Evolutionary conservation across 2,329 filamentous ascomycete species (phyloP).

Genomic region (Xylariaceae sp.): DNA sequence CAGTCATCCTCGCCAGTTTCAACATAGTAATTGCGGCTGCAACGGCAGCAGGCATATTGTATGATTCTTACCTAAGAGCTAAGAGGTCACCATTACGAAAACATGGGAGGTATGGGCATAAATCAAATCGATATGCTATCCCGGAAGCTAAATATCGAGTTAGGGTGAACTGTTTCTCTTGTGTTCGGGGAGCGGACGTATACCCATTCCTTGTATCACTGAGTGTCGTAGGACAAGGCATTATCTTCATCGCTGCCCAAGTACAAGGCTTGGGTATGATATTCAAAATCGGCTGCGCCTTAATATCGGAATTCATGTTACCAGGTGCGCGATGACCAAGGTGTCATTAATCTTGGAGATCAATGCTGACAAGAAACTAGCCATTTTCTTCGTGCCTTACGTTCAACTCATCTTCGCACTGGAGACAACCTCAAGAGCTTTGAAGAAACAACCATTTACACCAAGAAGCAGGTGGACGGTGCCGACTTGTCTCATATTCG

Average conservation of each 20-base stretch:
- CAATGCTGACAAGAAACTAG: conserved; percentile 38
- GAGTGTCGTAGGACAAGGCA: conserved; percentile 55
- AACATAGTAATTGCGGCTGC: conserved; percentile 56
- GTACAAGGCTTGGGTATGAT: conserved; percentile 50
- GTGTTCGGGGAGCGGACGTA: conserved; percentile 45
- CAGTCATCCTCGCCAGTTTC: conserved; percentile 58
- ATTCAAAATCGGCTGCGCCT: conserved; percentile 48
- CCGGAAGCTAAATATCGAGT: conserved; percentile 16
- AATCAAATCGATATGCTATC: conserved; percentile 4
- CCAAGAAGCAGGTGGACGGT: conserved; percentile 58
- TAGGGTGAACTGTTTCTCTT: conserved; percentile 34
- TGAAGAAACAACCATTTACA: conserved; percentile 53
- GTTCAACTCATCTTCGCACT: conserved; percentile 62
- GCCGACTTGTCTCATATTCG: conserved; percentile 49
- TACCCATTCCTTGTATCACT: conserved; percentile 55
- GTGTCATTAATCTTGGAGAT: neutral
- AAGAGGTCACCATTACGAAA: conserved; percentile 37
- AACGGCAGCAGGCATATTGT: conserved; percentile 53
- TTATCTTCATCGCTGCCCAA: conserved; percentile 55
- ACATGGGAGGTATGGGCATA: conserved; percentile 37
- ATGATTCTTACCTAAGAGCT: conserved; percentile 48
- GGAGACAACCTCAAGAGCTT: conserved; percentile 55
- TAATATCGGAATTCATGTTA: conserved; percentile 55
- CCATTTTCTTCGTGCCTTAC: conserved; percentile 63
- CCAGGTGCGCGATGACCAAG: conserved; percentile 44